A percentile compares a stretch with the other conserved stretches of the same genome.
phyloP scores from a whole-genome alignment of 495 filamentous ascomycete species.

The Penicillium mononematosum region DNA sequence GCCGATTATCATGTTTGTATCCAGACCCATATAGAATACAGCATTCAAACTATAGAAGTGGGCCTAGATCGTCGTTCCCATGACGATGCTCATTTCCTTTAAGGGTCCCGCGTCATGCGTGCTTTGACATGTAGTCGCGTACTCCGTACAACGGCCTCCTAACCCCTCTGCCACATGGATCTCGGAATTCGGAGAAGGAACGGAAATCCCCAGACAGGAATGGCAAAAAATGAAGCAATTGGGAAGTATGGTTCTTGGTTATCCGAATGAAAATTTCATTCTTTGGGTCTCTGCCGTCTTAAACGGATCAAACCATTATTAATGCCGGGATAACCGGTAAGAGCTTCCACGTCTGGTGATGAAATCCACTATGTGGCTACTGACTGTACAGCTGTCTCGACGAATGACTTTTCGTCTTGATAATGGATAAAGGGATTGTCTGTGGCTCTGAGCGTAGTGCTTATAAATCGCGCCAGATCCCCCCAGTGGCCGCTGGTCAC shows the following conservation, averaged over 20 bases:
- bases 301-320: conserved; percentile 15
- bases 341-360: conserved; percentile 30
- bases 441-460: conserved; percentile 16
- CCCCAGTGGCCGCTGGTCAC: neutral
- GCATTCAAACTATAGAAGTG: conserved; percentile 14
- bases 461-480: conserved; percentile 31
- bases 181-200: conserved; percentile 2
- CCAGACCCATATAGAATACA: neutral
- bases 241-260: conserved; percentile 11
- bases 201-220: neutral
- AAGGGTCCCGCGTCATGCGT: conserved; percentile 27
- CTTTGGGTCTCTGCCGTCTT: conserved; percentile 15
- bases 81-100: conserved; percentile 32
- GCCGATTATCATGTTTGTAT: neutral
- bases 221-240: conserved; percentile 12
- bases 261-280: conserved; percentile 3
- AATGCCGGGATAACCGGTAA: conserved; percentile 29
- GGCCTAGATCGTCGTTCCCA: conserved; percentile 32
- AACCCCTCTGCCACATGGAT: neutral
- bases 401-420: conserved; percentile 21
- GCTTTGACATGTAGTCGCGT: conserved; percentile 16
- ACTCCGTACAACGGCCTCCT: neutral
- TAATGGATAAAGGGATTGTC: conserved; percentile 22
- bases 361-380: conserved; percentile 29
- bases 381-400: conserved; percentile 13